Conservation (phyloP, 441 rosid species). For the Manihot esculenta region DNA sequence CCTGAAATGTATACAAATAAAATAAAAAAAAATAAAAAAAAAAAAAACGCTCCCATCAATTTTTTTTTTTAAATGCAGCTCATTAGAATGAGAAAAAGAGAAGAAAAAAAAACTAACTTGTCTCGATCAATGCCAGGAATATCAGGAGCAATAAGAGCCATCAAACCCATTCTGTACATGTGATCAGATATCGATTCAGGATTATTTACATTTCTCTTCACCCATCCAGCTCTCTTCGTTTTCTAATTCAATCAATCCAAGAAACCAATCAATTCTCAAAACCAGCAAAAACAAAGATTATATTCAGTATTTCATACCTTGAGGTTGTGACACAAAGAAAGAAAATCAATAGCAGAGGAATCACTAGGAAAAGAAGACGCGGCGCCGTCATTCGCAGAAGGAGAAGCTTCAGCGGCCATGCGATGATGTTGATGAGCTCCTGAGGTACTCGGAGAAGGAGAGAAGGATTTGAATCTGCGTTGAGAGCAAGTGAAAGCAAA, state of each 20-base stretch:
- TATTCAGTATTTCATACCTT: slow-evolving; percentile 45
- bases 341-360: slow-evolving; percentile 77
- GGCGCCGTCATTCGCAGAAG: slow-evolving; percentile 29
- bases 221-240: slow-evolving; percentile 40
- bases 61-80: no score
- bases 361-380: slow-evolving; percentile 20
- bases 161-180: slow-evolving; percentile 89
- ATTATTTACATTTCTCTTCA: slow-evolving; percentile 53
- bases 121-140: slow-evolving; percentile 81
- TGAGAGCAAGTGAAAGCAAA: slow-evolving; percentile 33
- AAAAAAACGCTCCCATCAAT: neutral
- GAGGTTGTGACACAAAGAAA: slow-evolving; percentile 79
- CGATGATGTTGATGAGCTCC: slow-evolving; percentile 25
- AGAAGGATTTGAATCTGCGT: slow-evolving; percentile 33
- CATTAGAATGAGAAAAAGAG: neutral
- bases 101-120: slow-evolving; percentile 45
- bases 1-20: slow-evolving; percentile 41
- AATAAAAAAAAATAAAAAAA: neutral
- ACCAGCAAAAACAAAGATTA: neutral
- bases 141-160: slow-evolving; percentile 78
- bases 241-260: neutral
- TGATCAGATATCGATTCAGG: slow-evolving; percentile 93
- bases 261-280: neutral
- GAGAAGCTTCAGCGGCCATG: slow-evolving; percentile 53
- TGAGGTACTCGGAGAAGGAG: slow-evolving; percentile 20